phyloP scores from a whole-genome alignment of 2,329 filamentous ascomycete species.

The Tolypocladium cylindrosporum region DNA sequence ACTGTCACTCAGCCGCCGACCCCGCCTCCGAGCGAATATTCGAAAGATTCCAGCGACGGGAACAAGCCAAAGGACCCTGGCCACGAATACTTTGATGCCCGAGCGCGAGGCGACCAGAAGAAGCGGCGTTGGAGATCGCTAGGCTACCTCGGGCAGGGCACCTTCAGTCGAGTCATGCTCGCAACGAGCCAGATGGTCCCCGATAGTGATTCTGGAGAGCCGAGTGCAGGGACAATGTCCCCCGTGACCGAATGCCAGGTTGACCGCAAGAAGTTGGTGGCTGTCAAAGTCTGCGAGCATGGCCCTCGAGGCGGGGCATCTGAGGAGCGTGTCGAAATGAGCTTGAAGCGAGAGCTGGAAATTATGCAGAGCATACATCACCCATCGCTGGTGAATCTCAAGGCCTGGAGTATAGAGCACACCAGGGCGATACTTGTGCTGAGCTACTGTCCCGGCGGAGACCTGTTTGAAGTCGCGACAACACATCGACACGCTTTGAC shows the following conservation, averaged over 20 bases:
- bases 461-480: slow-evolving; percentile 87
- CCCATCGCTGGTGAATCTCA: slow-evolving; percentile 81
- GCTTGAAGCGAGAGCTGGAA: slow-evolving; percentile 87
- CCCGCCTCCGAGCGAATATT: slow-evolving; percentile 71
- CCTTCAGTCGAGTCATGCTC: slow-evolving; percentile 88
- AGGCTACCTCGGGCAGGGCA: slow-evolving; percentile 77
- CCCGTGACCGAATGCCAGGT: slow-evolving; percentile 19
- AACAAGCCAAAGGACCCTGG: slow-evolving; percentile 29
- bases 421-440: slow-evolving; percentile 76
- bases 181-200: slow-evolving; percentile 66
- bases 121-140: slow-evolving; percentile 70
- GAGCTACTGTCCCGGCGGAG: slow-evolving; percentile 86
- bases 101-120: slow-evolving; percentile 57
- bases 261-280: slow-evolving; percentile 75
- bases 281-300: slow-evolving; percentile 91
- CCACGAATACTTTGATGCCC: slow-evolving; percentile 61
- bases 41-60: slow-evolving; percentile 30
- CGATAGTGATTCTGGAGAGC: slow-evolving; percentile 27
- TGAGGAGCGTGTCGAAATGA: slow-evolving; percentile 86
- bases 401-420: slow-evolving; percentile 81
- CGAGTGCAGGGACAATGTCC: slow-evolving; percentile 21
- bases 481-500: slow-evolving; percentile 58
- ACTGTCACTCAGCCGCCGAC: slow-evolving; percentile 58
- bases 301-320: slow-evolving; percentile 89
- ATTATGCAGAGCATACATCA: slow-evolving; percentile 84